phyloP scores from a whole-genome alignment of 257 asterid species.

The Sherardia arvensis region DNA sequence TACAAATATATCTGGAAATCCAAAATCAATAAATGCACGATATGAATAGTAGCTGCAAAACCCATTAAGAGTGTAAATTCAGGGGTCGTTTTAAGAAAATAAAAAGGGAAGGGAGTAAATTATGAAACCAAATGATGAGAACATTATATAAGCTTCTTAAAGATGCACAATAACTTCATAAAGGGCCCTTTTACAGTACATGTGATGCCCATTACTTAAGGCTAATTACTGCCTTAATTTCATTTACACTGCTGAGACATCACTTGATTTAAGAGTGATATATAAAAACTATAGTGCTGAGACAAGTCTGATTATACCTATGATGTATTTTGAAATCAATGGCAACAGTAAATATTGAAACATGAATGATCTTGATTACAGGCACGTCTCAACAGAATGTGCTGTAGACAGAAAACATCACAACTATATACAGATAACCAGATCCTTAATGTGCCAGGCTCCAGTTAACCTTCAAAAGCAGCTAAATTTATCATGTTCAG shows the following conservation, averaged over 20 bases:
- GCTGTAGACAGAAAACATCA: not conserved
- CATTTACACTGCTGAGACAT: not conserved
- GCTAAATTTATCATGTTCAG: not conserved
- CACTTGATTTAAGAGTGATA: not conserved
- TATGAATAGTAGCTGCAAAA: slow-evolving; percentile 86
- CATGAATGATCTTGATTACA: not conserved
- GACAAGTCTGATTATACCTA: not conserved
- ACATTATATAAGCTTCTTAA: not conserved
- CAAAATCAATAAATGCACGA: slow-evolving; percentile 79
- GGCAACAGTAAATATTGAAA: not conserved
- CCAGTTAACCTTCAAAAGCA: not conserved
- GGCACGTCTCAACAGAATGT: not conserved
- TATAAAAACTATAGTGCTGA: too few species aligned
- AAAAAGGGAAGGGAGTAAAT: not conserved
- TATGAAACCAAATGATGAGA: not conserved
- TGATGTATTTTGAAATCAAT: not conserved
- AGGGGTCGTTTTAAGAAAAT: not conserved
- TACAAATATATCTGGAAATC: slow-evolving; percentile 81
- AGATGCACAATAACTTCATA: not conserved
- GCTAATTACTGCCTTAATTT: not conserved
- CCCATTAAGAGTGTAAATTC: not conserved
- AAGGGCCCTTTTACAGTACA: not conserved
- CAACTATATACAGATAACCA: not conserved
- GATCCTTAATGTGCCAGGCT: not conserved
- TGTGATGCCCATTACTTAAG: not conserved